phyloP scores from a whole-genome alignment of 2,329 filamentous ascomycete species.

The Fusarium praegraminearum region DNA sequence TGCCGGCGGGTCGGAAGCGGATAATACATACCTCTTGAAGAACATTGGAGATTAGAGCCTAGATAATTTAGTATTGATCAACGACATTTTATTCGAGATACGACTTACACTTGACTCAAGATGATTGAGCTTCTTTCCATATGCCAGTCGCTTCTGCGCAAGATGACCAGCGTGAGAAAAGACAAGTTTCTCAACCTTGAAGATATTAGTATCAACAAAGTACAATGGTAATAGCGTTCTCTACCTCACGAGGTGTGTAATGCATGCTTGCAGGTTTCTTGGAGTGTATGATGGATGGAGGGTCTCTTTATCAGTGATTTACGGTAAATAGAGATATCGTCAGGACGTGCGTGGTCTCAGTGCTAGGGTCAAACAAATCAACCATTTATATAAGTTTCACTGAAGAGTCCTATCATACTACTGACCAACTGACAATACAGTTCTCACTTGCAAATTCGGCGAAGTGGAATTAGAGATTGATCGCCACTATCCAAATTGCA shows the following conservation, averaged over 20 bases:
- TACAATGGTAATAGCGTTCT: accelerated
- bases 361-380: accelerated
- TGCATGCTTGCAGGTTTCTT: neutral
- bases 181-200: neutral
- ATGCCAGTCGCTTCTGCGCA: neutral
- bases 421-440: accelerated
- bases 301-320: neutral
- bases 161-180: neutral
- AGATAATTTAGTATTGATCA: neutral
- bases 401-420: accelerated
- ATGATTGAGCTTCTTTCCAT: neutral
- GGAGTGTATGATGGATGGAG: accelerated
- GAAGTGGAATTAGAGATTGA: neutral
- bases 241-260: neutral
- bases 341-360: accelerated
- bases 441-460: neutral
- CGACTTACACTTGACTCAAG: neutral
- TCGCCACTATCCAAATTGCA: too few relatives aligned
- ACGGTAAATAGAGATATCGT: accelerated
- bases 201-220: neutral
- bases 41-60: neutral
- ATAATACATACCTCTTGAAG: neutral
- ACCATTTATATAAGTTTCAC: neutral
- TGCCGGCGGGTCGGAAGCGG: accelerated
- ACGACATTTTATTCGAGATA: accelerated